Evolutionary conservation across 1,284 basidiomycete species (phyloP), one percentile per base, ranked within the genome.

Genomic region (Polyporus tsugae): DNA sequence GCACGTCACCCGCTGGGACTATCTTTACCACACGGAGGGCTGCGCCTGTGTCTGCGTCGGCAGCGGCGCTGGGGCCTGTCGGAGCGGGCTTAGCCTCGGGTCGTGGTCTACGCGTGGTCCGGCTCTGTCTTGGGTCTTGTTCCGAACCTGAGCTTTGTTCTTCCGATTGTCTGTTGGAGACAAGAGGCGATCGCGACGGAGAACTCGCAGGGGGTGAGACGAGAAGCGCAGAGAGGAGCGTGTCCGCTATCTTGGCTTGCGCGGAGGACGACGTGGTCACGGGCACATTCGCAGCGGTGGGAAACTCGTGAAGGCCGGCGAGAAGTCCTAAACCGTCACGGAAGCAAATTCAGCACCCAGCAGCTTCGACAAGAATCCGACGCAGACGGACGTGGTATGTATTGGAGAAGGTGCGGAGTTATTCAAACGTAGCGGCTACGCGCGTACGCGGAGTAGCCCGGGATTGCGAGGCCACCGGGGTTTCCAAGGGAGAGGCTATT

Each of bases 301-400:
- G 93, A 80, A 95, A 95, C 75, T 96, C 94, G 77, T 91, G 91
- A 44, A 98, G 82, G 6, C 96, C 95, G 25, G 95, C 96, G 44
- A 98, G 85, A 60, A 97, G 89, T 52, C 96, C 96, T 97, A 75
- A 29, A 29, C 58, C 4, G 57, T 11, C 65, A 61, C 67, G 69
- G 66, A 64, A 72, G 53, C 58, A 57, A 64, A 65, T 68, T 74
- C 64, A 70, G 58, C 39, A 60, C 9, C 25, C 11, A 53, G 29
- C 15, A 35, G 17, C 25, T 38, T 39, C 38, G 58, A 41, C 58
- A 39, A 11, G 22, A n/a, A 25, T 29, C 58, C 22, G 58, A 38
- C 22, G 35, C 22, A 25, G 19, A 41, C 58, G 39, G 58, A 60
- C 39, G 58, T n/a, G n/a, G 38, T 29, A 4, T 60, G 9, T 39